A percentile compares a stretch with the other conserved stretches of the same genome.
Evolutionary conservation across 768 basidiomycete genomes (phyloP).

Genomic region (Mycena polygramma): DNA sequence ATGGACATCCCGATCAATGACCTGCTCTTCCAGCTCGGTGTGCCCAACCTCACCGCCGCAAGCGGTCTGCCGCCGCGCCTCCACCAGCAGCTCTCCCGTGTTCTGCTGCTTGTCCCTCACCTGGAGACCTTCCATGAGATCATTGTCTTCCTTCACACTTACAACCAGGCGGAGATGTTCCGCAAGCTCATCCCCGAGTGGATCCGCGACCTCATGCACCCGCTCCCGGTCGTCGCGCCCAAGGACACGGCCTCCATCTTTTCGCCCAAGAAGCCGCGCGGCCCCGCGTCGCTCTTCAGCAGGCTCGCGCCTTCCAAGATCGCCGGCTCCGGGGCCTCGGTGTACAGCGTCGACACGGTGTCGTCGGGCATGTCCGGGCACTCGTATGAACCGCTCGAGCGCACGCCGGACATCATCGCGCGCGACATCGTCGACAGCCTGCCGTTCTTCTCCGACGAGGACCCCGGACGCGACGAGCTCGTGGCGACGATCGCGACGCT

Average conservation of each 20-base stretch:
- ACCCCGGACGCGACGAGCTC: constrained; percentile 33
- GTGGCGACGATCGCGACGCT: constrained; percentile 41
- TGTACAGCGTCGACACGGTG: constrained; percentile 27
- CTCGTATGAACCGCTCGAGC: constrained; percentile 27
- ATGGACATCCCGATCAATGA: constrained; percentile 55
- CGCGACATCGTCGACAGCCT: constrained; percentile 45
- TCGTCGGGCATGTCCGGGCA: constrained; percentile 28
- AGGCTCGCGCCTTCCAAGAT: constrained; percentile 12
- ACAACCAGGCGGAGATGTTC: constrained; percentile 54
- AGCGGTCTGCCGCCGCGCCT: constrained; percentile 47
- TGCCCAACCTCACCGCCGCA: constrained; percentile 47
- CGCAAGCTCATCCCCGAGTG: constrained; percentile 52
- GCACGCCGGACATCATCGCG: constrained; percentile 42
- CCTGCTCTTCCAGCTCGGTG: constrained; percentile 52
- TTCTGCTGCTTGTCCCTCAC: constrained; percentile 49
- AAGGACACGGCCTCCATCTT: constrained; percentile 26
- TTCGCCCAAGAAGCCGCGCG: constrained; percentile 11
- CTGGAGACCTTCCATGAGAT: constrained; percentile 51
- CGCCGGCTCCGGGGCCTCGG: constrained; percentile 33
- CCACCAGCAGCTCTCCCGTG: constrained; percentile 51
- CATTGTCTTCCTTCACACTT: constrained; percentile 54
- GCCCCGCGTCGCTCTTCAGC: constrained; percentile 19
- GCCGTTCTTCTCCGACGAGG: constrained; percentile 20
- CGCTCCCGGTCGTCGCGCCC: constrained; percentile 37
- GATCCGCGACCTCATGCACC: constrained; percentile 53